These are phyloP conservation scores for Coniochaeta sp. DNA, from an alignment of 2,329 filamentous ascomycete genomes.

Conservation along the genomic window DNA sequence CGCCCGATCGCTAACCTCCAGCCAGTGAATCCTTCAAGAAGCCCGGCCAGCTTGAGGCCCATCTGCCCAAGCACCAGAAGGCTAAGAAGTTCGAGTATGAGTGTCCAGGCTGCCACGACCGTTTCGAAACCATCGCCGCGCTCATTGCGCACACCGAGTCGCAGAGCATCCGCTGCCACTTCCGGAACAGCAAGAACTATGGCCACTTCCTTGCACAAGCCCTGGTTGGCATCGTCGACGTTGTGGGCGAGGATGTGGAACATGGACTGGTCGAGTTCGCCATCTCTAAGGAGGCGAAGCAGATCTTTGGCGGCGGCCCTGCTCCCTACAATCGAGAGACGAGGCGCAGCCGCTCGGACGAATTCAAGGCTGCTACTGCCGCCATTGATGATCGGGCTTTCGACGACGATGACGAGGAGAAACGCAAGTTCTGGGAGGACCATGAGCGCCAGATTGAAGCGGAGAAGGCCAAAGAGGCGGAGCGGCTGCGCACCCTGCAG, in stretches of 20 bases:
- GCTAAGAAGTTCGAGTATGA: not conserved
- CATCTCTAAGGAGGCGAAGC: not conserved
- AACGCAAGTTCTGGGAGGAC: not conserved
- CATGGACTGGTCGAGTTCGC: not conserved
- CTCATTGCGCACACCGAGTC: not conserved
- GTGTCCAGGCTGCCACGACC: not conserved
- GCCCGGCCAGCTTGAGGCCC: not conserved
- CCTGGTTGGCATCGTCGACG: not conserved
- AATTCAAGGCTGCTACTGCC: not conserved
- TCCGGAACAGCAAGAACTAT: slow-evolving; percentile 1
- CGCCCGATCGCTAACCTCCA: not conserved
- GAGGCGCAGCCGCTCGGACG: not conserved
- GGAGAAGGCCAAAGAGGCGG: not conserved
- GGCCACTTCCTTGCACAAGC: not conserved
- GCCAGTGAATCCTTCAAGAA: slow-evolving; percentile 2
- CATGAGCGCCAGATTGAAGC: not conserved
- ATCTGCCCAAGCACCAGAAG: not conserved
- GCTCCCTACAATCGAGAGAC: not conserved
- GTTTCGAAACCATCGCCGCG: not conserved
- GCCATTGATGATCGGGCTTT: not conserved
- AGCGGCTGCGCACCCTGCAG: not conserved
- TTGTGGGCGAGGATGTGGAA: not conserved
- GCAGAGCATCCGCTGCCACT: not conserved
- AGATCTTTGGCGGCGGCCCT: not conserved
- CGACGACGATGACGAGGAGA: not conserved